Conservation (phyloP, 768 basidiomycete genomes). For the Chalciporus pseudorubinellus region DNA sequence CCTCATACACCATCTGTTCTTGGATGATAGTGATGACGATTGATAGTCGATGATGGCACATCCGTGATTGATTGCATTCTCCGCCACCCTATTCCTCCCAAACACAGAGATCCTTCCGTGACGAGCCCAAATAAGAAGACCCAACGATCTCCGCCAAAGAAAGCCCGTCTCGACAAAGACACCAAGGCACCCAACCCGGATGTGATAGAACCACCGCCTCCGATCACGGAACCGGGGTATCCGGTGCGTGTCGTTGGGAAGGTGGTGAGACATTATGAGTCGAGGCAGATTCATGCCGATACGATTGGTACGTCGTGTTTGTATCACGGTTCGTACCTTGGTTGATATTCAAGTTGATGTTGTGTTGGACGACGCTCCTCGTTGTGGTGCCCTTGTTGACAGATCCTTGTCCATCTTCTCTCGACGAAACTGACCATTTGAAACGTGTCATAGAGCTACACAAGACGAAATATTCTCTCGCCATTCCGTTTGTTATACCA, state of each 20-base stretch:
- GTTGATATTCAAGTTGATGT: background rate
- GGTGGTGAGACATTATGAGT: conserved; percentile 39
- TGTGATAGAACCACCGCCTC: conserved; percentile 27
- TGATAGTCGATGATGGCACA: conserved; percentile 74
- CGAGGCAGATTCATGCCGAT: conserved; percentile 46
- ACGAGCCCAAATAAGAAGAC: conserved; percentile 4
- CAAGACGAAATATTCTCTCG: conserved; percentile 45
- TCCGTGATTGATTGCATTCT: conserved; percentile 67
- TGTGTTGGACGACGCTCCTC: too few species aligned
- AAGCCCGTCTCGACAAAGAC: conserved; percentile 7
- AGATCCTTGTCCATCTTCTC: conserved; percentile 48
- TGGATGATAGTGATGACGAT: background rate
- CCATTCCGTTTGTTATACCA: conserved; percentile 51
- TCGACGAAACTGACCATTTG: conserved; percentile 63
- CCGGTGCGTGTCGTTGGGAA: conserved; percentile 48
- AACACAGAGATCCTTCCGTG: conserved; percentile 3
- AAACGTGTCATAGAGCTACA: conserved; percentile 52
- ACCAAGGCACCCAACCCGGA: background rate
- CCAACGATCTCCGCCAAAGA: conserved; percentile 15
- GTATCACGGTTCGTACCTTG: background rate
- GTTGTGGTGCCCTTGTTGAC: background rate
- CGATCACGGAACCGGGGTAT: conserved; percentile 45
- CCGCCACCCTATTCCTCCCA: conserved; percentile 31
- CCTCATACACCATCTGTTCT: background rate
- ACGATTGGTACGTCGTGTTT: conserved; percentile 47